These are phyloP conservation scores for Oehlia diaphana DNA, from an alignment of 192 early-diverging fungal species.

Conservation along the genomic window DNA sequence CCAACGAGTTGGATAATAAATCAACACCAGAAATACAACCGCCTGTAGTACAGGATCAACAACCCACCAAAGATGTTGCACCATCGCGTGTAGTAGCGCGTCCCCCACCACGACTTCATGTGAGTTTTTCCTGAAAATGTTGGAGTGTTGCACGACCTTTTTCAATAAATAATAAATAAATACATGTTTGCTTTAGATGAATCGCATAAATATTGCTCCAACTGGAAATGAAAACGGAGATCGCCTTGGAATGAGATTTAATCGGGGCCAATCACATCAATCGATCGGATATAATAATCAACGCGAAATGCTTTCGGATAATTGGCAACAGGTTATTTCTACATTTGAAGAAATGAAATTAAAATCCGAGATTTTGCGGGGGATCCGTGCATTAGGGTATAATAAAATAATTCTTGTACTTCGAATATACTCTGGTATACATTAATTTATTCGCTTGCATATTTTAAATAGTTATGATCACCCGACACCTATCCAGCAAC, in stretches of 20 bases:
- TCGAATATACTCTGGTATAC: background rate
- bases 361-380: conserved; percentile 1
- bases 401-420: background rate
- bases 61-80: background rate
- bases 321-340: background rate
- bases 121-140: background rate
- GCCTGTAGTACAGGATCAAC: background rate
- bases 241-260: background rate
- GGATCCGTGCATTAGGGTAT: conserved; percentile 19
- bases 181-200: background rate
- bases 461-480: conserved; percentile 1
- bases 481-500: conserved; percentile 23
- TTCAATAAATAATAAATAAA: too few species aligned
- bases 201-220: background rate
- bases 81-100: background rate
- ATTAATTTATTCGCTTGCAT: background rate
- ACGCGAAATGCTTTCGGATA: conserved; percentile 17
- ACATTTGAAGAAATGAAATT: conserved; percentile 29
- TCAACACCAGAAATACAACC: background rate
- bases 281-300: background rate
- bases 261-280: background rate
- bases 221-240: background rate
- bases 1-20: background rate
- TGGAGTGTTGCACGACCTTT: background rate
- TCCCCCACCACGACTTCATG: background rate